Evolutionary conservation across 768 basidiomycete genomes (phyloP), one percentile per base, ranked within the genome.

Genomic region (Tylopilus intermedius): DNA sequence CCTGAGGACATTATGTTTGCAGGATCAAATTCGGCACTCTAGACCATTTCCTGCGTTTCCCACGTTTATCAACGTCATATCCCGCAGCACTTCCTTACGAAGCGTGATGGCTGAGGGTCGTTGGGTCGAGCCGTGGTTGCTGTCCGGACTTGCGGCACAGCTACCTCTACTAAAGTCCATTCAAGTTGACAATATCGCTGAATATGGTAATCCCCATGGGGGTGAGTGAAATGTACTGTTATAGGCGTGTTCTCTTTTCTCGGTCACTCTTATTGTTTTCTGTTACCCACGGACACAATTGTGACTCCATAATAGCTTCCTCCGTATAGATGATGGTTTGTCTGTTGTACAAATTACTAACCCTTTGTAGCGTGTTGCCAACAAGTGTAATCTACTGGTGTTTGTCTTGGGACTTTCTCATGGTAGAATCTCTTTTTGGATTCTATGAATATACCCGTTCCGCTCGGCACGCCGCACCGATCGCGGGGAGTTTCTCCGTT

Each of bases 1-100:
- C 30, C 74, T 85, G 30, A 70, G 63, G 51, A 72, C 70, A 27
- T 69, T 88, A 41, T 68, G 67, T 41, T 71, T 87, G 40, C 58
- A 76, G 54, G 79, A 84, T 60, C 26, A 42, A 21, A 54, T 27
- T 35, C 18, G 26, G 10, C 26, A 38, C 11, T 42, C 13, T 15
- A 60, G 58, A 37, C 60, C 76, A 24, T 80, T 83, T 55, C 66
- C 70, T n/a, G 73, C 71, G 29, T 69, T 82, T n/a, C 46, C 57
- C 21, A 27, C 27, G 2, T 59, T 57, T 45, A 26, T 58, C 35
- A 47, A 54, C 35, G 15, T 22, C 11, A 8, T 64, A 37, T 32
- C 14, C 35, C 39, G 26, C 42, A 40, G 54, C 26, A 59, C 54
- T 7, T 49, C 51, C 14, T 8, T 62, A 10, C 45, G 39, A 21